Base-by-base conservation (phyloP, 495 filamentous ascomycete genomes). In the Neurospora sp. region DNA sequence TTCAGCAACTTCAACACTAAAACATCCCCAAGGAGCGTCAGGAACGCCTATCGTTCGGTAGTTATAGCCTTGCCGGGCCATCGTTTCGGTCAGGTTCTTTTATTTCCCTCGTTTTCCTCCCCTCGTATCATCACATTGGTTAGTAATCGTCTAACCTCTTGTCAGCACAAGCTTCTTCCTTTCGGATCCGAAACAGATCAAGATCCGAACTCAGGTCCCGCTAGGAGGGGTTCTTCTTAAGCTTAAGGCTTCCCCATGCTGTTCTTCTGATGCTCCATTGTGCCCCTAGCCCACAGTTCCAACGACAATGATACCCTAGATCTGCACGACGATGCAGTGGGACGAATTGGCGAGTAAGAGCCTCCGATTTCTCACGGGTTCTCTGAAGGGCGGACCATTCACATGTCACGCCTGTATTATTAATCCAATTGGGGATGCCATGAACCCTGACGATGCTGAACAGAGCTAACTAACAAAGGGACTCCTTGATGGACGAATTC, bases 311-410 rank as follows among this genome's bases (percentile, higher is more conserved):
- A 40, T 9, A 71, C 36, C 36, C 24, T 71, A 66, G 54, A 66
- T 66, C 28, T 66, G 54, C 28, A 66, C 28, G 54, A 66, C 48
- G 48, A 59, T 59, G 69, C 69, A 48, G 43, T 34, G 39, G 19
- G 21, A 19, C 19, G 71, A 71, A 75, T 75, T 75, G 71, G 40
- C 74, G 69, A 75, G 72, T 75, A 34, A 70, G 74, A 75, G 24
- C 69, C 34, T 72, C 62, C 15, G 74, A 43, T 28, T 59, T 66
- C 54, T 31, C 74, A 38, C 71, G 62, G 10, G 21, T 59, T 28
- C 24, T 59, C 11, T 75, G 66, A 73, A 73, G 70, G 62, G 31
- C 48, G 66, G 28, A 34, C 54, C 54, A 66, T 66, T 66, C 54
- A 66, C 54, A 66, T 66, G 54, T 10, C 54, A 66, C 28, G 54